Conservation (phyloP, 1,284 basidiomycete genomes). For the Waitea zeae region DNA sequence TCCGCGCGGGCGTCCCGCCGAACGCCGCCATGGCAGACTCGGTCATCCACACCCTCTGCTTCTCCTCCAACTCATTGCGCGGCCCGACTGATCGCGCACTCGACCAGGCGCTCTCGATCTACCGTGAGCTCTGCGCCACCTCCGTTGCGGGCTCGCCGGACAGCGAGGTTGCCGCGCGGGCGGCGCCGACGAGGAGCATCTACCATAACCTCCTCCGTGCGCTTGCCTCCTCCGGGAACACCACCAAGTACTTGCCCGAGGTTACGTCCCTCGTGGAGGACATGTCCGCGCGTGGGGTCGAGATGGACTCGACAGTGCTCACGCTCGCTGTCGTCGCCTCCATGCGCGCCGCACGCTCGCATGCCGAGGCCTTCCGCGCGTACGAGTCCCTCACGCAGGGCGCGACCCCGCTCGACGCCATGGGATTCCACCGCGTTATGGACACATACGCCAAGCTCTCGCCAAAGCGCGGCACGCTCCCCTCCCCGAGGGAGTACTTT, state of each 20-base stretch:
- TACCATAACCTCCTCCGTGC: slow-evolving; percentile 41
- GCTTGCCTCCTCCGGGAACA: slow-evolving; percentile 24
- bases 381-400: slow-evolving; percentile 27
- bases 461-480: slow-evolving; percentile 25
- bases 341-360: slow-evolving; percentile 34
- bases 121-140: slow-evolving; percentile 21
- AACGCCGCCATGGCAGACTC: slow-evolving; percentile 30
- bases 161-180: slow-evolving; percentile 14
- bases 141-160: slow-evolving; percentile 7
- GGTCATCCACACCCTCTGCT: slow-evolving; percentile 31
- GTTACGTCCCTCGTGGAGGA: slow-evolving; percentile 40
- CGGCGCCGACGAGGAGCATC: too few relatives aligned
- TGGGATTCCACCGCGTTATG: slow-evolving; percentile 44
- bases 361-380: slow-evolving; percentile 40
- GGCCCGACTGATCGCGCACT: slow-evolving; percentile 21
- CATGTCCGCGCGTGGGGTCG: slow-evolving; percentile 17
- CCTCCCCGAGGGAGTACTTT: slow-evolving; percentile 53
- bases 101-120: slow-evolving; percentile 31
- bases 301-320: slow-evolving; percentile 20
- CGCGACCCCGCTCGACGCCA: slow-evolving; percentile 28
- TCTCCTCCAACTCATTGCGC: slow-evolving; percentile 18
- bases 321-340: slow-evolving; percentile 38
- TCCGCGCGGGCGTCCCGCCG: slow-evolving; percentile 22
- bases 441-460: slow-evolving; percentile 41
- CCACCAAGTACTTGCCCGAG: slow-evolving; percentile 25